Evolutionary conservation across 768 basidiomycete genomes (phyloP), one percentile per base, ranked within the genome.

Genomic region (Collybia sp.): DNA sequence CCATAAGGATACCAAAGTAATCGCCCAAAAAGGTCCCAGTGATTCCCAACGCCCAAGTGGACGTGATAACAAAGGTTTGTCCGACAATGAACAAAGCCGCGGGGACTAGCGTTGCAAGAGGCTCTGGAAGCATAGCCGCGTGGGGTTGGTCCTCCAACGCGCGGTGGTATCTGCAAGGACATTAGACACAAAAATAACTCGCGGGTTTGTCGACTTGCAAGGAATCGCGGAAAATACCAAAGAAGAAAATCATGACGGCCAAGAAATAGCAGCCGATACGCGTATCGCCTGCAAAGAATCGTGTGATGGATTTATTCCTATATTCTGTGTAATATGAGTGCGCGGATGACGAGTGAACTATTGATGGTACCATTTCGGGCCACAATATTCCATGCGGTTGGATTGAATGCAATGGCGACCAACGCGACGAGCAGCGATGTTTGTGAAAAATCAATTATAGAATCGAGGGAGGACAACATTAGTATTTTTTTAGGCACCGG

Each of bases 311-410:
- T 65, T 87, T 91, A 68, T 93, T 88, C 49, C 70, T 80, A 68
- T 89, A 90, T 59, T 76, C 74, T 76, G 40, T 45, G 3, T 12
- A 34, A 32, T 18, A 8, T 38, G 33, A 36, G 25, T 34, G 40
- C 30, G 30, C 16, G 15, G n/a, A 18, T 9, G 50, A 35, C 40
- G 30, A 8, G 8, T 42, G 32, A 51, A n/a, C 16, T 39, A 15
- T 30, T 25, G 40, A 30, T 25, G 80, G 41, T 51, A 93, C 93
- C 93, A 69, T 94, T 92, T 46, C 83, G 84, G 18, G 95, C 95
- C 20, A 94, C 82, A 51, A 93, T 82, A 65, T 99, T 99, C 95
- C 95, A 99, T 48, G 86, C 93, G 1, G 83, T 82, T 0, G 95
- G 95, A 57, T 97, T 97, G 72, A 97, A 97, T 1, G 80, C 59